Base-by-base conservation (phyloP, 805 yeast species). In the Saccharomyces jurei region DNA sequence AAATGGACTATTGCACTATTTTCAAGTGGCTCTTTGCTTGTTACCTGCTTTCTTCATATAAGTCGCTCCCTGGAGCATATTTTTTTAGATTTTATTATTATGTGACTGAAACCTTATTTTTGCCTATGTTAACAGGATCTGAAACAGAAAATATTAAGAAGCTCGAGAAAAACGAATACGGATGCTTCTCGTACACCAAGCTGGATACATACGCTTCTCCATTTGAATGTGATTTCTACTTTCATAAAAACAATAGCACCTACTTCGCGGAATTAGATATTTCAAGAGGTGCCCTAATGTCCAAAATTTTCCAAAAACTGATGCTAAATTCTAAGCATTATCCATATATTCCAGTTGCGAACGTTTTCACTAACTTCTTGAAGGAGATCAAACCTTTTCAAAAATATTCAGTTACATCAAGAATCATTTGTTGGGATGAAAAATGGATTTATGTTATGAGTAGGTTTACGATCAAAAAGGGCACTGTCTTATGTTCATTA, bases 231-330 rank as follows among this genome's bases (percentile, higher is more conserved):
- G 97, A 91, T 69, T 80, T 87, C 74, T 89, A 89, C 65, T 63
- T 89, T 50, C 98, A 91, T 74, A 92, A 91, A 73, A 82, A 86
- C 54, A 92, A 92, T 68, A 83, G 92, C 6, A 86, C 96, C 1
- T 92, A 91, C 70, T 86, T 87, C 63, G 72, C 76, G 21, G 97
- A 91, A 60, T 74, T 89, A 66, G 97, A 91, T 66, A 76, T 89
- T 58, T 82, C 88, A 2, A 81, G 97, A 65, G 77, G 87, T 6
- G 81, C 82, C 54, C 69, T 84, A 53, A 72, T 89, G 72, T 71
- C 80, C 26, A 68, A 72, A 48, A 71, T 81, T 4, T 80, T 91
- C 61, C 84, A 81, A 62, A 78, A 77, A 58, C 73, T 81, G 54
- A 82, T 84, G 61, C 66, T 73, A 49, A 76, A 72, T 51, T 61